phyloP scores from a whole-genome alignment of 495 filamentous ascomycete species.

The Daldinia loculata region DNA sequence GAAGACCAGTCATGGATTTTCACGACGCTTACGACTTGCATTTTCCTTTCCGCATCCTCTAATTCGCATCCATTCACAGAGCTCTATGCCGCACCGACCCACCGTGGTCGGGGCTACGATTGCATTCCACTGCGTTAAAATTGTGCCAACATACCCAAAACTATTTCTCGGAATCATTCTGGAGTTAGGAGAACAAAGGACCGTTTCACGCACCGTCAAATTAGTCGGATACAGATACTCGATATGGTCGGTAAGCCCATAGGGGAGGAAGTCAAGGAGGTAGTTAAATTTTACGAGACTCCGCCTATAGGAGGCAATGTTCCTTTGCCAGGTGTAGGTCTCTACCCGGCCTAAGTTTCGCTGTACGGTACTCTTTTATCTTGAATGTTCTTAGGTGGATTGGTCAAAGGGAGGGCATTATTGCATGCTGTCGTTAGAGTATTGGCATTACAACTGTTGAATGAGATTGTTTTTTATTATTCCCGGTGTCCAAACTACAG shows the following conservation, averaged over 20 bases:
- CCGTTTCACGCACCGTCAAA: slow-evolving; percentile 18
- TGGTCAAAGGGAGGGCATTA: slow-evolving; percentile 31
- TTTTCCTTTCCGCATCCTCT: slow-evolving; percentile 35
- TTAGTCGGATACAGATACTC: slow-evolving; percentile 22
- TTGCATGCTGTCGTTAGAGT: slow-evolving; percentile 36
- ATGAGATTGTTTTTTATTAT: slow-evolving; percentile 39
- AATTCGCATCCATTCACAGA: slow-evolving; percentile 35
- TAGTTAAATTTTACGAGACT: slow-evolving; percentile 25
- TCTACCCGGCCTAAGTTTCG: slow-evolving; percentile 21
- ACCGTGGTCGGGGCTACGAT: slow-evolving; percentile 17
- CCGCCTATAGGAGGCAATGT: slow-evolving; percentile 17
- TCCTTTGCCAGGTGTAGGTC: slow-evolving; percentile 23
- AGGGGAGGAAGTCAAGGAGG: slow-evolving; percentile 19
- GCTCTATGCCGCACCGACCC: slow-evolving; percentile 16
- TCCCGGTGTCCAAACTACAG: not conserved
- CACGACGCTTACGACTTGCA: slow-evolving; percentile 45
- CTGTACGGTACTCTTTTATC: slow-evolving; percentile 24
- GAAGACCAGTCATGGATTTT: slow-evolving; percentile 42
- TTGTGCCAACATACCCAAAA: slow-evolving; percentile 31
- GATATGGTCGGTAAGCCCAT: slow-evolving; percentile 12
- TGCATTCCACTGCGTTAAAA: slow-evolving; percentile 28
- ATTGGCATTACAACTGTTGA: slow-evolving; percentile 36
- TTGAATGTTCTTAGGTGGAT: slow-evolving; percentile 36
- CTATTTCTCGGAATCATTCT: slow-evolving; percentile 38
- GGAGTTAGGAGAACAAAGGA: slow-evolving; percentile 36